phyloP scores from a whole-genome alignment of 495 filamentous ascomycete genomes.

The Parathielavia hyrcaniae region DNA sequence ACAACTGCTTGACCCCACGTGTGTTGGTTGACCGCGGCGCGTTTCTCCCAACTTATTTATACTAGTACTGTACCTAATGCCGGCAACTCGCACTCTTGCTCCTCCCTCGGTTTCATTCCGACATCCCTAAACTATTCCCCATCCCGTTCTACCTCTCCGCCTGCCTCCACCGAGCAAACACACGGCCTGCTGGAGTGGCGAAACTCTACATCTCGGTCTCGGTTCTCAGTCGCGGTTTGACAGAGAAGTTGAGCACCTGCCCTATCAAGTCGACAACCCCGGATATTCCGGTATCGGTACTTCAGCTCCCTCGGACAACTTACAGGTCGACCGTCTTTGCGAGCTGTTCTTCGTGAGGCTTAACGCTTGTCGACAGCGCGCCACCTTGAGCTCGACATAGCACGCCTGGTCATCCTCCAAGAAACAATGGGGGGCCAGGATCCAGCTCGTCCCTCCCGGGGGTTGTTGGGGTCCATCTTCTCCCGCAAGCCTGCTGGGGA shows the following conservation, averaged over 20 bases:
- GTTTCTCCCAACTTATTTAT: no score
- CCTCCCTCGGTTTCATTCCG: neutral
- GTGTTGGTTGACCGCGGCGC: neutral
- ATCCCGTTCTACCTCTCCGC: neutral
- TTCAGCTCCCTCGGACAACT: neutral
- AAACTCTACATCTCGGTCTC: neutral
- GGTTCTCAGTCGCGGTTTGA: conserved; percentile 8
- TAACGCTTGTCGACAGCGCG: neutral
- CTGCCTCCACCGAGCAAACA: conserved; percentile 8
- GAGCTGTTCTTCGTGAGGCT: no score
- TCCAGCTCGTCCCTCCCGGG: conserved; percentile 4
- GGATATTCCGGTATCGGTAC: neutral
- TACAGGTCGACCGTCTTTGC: neutral
- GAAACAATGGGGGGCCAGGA: conserved; percentile 14
- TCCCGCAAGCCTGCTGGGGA: conserved; percentile 9
- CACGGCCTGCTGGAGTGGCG: neutral
- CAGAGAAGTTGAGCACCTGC: neutral
- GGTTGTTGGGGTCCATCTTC: conserved; percentile 21
- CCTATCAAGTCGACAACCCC: neutral
- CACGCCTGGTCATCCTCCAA: neutral
- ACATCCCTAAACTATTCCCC: neutral
- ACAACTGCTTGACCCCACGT: conserved; percentile 1
- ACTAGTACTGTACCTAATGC: no score
- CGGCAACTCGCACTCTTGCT: neutral
- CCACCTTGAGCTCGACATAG: neutral